A percentile compares a stretch with the other conserved stretches of the same genome.
Conservation (phyloP, 2,329 filamentous ascomycete species). For the Microsporum canis region DNA sequence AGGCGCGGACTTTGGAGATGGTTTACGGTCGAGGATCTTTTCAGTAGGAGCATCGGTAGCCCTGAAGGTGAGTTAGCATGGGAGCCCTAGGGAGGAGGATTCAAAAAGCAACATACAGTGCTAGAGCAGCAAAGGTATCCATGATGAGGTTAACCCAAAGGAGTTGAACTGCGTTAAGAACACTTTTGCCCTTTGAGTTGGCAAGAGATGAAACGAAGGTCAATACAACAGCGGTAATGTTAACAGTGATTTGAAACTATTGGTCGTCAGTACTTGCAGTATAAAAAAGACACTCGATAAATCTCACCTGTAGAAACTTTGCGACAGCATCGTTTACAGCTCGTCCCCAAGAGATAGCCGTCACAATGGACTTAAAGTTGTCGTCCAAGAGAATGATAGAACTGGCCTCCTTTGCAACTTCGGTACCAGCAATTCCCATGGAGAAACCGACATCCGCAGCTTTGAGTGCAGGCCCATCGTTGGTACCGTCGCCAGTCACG, state of each 20-base stretch:
- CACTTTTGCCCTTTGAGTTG: slow-evolving; percentile 55
- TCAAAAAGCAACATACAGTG: slow-evolving; percentile 39
- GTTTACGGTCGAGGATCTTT: slow-evolving; percentile 68
- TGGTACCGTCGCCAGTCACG: slow-evolving; percentile 55
- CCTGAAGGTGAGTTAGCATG: slow-evolving; percentile 12
- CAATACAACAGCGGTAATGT: slow-evolving; percentile 77
- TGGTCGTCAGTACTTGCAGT: not conserved
- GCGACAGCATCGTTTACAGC: slow-evolving; percentile 57
- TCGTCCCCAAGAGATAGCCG: slow-evolving; percentile 57
- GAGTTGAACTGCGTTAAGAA: slow-evolving; percentile 79
- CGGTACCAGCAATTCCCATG: slow-evolving; percentile 56
- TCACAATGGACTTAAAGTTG: slow-evolving; percentile 55
- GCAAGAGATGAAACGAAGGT: slow-evolving; percentile 81
- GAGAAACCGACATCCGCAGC: slow-evolving; percentile 57
- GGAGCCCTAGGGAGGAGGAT: not conserved
- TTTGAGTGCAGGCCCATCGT: slow-evolving; percentile 55
- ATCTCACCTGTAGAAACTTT: slow-evolving; percentile 48
- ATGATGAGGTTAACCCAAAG: slow-evolving; percentile 97
- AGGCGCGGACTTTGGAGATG: slow-evolving; percentile 60
- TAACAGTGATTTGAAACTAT: slow-evolving; percentile 57
- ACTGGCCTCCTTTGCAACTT: slow-evolving; percentile 58
- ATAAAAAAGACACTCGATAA: not conserved
- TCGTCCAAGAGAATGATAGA: slow-evolving; percentile 57
- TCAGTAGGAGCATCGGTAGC: slow-evolving; percentile 83
- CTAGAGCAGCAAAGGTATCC: slow-evolving; percentile 86